These are phyloP conservation scores for Jimgerdemannia lactiflua DNA, from an alignment of 192 early-diverging fungal genomes.

Conservation along the genomic window DNA sequence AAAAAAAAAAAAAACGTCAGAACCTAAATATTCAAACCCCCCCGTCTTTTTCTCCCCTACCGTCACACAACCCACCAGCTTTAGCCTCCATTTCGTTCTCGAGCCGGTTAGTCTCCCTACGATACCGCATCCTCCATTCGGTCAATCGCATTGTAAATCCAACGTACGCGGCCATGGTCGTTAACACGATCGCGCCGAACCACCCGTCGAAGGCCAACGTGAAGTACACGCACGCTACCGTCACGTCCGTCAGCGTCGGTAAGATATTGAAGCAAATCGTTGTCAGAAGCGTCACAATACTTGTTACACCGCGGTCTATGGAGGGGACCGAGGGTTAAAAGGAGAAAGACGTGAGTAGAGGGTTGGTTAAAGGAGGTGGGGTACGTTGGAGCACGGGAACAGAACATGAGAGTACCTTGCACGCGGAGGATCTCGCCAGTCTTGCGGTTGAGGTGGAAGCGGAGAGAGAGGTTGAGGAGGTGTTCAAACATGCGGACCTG, in stretches of 20 bases:
- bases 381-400: background rate
- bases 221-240: constrained; percentile 70
- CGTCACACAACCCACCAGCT: constrained; percentile 54
- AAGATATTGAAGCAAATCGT: constrained; percentile 89
- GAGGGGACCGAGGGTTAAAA: constrained; percentile 6
- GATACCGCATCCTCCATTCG: constrained; percentile 78
- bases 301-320: constrained; percentile 60
- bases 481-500: constrained; percentile 91
- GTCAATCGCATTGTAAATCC: constrained; percentile 75
- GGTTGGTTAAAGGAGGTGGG: background rate
- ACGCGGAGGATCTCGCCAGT: constrained; percentile 94
- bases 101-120: constrained; percentile 72
- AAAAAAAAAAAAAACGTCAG: constrained; percentile 13
- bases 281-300: constrained; percentile 72
- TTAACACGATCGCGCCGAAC: constrained; percentile 76
- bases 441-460: constrained; percentile 92
- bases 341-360: background rate
- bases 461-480: constrained; percentile 81
- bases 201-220: constrained; percentile 66
- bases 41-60: constrained; percentile 3
- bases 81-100: constrained; percentile 80
- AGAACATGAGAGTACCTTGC: constrained; percentile 26
- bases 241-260: constrained; percentile 84
- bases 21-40: background rate
- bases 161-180: constrained; percentile 86